These are phyloP conservation scores for Theobroma grandiflorum DNA, from an alignment of 441 rosid species.

Conservation along the genomic window DNA sequence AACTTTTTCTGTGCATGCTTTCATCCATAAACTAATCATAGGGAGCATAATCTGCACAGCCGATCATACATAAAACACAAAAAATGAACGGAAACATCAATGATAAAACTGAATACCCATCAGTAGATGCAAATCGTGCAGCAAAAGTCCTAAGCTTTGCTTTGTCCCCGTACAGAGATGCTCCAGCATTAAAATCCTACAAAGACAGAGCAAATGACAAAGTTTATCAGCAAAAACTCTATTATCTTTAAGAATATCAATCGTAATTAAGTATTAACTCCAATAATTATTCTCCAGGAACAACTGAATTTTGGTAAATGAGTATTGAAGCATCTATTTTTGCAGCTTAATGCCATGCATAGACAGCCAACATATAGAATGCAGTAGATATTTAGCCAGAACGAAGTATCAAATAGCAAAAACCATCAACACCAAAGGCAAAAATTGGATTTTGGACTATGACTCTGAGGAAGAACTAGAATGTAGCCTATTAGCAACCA, in stretches of 20 bases:
- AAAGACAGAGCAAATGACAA: constrained; percentile 27
- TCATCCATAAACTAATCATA: neutral
- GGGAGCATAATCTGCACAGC: neutral
- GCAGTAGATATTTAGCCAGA: neutral
- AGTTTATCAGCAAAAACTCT: constrained; percentile 22
- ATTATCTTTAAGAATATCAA: neutral
- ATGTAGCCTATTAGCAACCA: neutral
- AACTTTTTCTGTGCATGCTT: neutral
- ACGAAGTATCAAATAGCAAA: neutral
- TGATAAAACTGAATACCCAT: constrained; percentile 62
- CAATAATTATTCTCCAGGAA: constrained; percentile 10
- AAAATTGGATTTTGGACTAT: neutral
- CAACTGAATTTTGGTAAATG: neutral
- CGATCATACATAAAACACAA: neutral
- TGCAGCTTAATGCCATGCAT: neutral
- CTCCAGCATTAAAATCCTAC: constrained; percentile 87
- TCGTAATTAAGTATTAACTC: neutral
- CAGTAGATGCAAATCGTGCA: constrained; percentile 84
- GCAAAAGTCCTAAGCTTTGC: constrained; percentile 86
- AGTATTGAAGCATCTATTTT: neutral
- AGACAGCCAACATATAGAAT: neutral
- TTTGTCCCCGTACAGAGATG: constrained; percentile 90
- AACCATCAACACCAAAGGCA: neutral
- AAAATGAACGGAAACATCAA: neutral
- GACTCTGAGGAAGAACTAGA: neutral